Evolutionary conservation across 2,329 filamentous ascomycete species (phyloP).

Genomic region (Tolypocladium ophioglossoides): DNA sequence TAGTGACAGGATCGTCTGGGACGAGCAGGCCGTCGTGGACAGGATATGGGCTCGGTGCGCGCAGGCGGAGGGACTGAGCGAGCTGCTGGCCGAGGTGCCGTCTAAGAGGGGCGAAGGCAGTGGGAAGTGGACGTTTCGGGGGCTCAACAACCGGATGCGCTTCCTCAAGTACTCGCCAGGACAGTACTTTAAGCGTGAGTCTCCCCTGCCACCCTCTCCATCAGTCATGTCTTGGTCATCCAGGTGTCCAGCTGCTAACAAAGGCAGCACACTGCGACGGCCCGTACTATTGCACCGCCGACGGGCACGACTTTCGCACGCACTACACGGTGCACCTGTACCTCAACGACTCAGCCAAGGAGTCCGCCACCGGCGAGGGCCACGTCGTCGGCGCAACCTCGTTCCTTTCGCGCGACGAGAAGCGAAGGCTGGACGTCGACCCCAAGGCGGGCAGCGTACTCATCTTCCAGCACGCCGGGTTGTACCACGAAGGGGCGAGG

Average conservation of each 20-base stretch:
- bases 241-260: no score
- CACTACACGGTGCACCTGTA: conserved; percentile 47
- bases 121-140: conserved; percentile 29
- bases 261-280: conserved; percentile 57
- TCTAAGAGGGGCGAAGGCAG: conserved; percentile 11
- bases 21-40: conserved; percentile 49
- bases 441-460: conserved; percentile 47
- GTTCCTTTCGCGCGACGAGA: conserved; percentile 35
- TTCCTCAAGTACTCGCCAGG: conserved; percentile 64
- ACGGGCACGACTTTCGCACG: conserved; percentile 32
- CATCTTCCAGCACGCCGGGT: conserved; percentile 44
- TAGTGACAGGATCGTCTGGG: conserved; percentile 70
- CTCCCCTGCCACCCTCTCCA: no score
- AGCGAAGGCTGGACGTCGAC: conserved; percentile 38
- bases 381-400: conserved; percentile 44
- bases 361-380: conserved; percentile 9
- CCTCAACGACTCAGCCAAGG: conserved; percentile 18
- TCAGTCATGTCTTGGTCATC: no score
- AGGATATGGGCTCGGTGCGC: conserved; percentile 52
- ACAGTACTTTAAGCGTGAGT: conserved; percentile 53
- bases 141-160: conserved; percentile 63
- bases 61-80: conserved; percentile 27
- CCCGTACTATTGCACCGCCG: conserved; percentile 42
- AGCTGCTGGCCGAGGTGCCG: conserved; percentile 25
- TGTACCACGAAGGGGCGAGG: conserved; percentile 43